Base-by-base conservation (phyloP, 768 basidiomycete species). In the Pleurotus sapidus region DNA sequence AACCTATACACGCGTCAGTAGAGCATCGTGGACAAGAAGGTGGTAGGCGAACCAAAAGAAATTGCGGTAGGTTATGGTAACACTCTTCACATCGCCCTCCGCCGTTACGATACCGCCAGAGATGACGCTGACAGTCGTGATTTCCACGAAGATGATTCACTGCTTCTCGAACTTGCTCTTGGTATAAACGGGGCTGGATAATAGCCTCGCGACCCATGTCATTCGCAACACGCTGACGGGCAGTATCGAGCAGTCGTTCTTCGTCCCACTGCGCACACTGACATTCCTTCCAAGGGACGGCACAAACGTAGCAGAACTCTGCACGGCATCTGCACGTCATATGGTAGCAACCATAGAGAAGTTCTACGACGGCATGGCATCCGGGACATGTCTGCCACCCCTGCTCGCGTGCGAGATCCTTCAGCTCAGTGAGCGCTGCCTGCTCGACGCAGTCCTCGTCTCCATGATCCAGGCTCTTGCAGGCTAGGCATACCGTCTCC, bases 251-350 rank as follows among this genome's bases (percentile, higher is more conserved):
- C 0, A 78, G 2, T 8, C 4, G 67, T 0, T 61, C 50, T 57
- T 89, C 88, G 5, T 89, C 86, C 86, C 87, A 89, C 46, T 84
- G 84, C 0, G 72, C 72, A 59, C 88, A 90, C 0, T 1, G 4
- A 56, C 88, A 91, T 0, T 69, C 76, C 69, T 84, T 88, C 88
- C 88, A 90, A 8, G 59, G 71, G 25, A 65, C 77, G 0, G 82
- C 81, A 63, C 89, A 90, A 7, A 84, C 49, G 63, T 89, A 88
- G 62, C 87, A 88, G 66, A 88, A 88, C 60, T 88, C 65, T 0
- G 74, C 70, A 5, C 73, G 67, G 64, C 85, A 86, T 18, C 77
- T 74, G 59, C 86, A 88, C 12, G 78, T 84, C 70, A 88, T 87
- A 49, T 88, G 87, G 65, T 79, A 84, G 59, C 87, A 88, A 0